Evolutionary conservation across 169 alveolate species (phyloP).

Genomic region (Eimeria praecox): DNA sequence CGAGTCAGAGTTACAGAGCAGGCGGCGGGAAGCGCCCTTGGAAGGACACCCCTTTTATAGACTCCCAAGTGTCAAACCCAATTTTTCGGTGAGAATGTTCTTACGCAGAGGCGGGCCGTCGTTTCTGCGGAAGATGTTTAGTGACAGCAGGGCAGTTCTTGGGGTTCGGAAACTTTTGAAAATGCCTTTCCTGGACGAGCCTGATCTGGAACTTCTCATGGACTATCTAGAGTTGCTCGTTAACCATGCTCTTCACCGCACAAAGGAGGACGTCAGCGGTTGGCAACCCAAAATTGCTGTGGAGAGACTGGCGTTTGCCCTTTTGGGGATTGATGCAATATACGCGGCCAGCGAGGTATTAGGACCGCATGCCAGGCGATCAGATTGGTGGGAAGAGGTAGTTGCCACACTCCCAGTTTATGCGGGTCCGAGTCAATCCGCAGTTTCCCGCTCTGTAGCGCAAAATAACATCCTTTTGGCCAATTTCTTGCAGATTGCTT

Average conservation of each 20-base stretch:
- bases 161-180: neutral
- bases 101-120: neutral
- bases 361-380: neutral
- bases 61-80: neutral
- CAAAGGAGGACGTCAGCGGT: neutral
- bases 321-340: neutral
- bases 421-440: neutral
- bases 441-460: neutral
- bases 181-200: neutral
- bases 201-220: neutral
- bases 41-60: neutral
- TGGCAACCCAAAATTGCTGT: neutral
- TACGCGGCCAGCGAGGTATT: constrained; percentile 32
- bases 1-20: neutral
- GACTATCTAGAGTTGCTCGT: neutral
- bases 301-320: neutral
- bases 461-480: neutral
- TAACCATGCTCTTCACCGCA: neutral
- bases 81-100: neutral
- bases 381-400: neutral
- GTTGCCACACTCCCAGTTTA: neutral
- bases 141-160: neutral
- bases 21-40: neutral
- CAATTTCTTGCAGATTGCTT: neutral
- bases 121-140: neutral